Base-by-base conservation (phyloP, 495 filamentous ascomycete genomes). In the Ramalina intermedia region DNA sequence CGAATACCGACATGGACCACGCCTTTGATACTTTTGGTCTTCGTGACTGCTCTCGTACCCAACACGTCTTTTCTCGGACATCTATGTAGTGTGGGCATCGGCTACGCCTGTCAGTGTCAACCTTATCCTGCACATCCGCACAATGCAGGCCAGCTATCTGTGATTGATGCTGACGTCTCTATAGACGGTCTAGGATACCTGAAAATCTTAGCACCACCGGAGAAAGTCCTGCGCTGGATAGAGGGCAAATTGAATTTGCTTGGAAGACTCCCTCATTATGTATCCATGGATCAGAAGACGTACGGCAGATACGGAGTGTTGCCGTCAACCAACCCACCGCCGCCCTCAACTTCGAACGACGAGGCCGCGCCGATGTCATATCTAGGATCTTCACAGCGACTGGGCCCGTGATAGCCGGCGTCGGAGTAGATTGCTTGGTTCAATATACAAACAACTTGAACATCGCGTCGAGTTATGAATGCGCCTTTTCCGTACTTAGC, bases 211-310 rank as follows among this genome's bases (percentile, higher is more conserved):
- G 82, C 82, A 29, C 88, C 88, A 23, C 87, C 85, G 0, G 88
- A 94, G 58, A 80, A 79, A 67, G 64, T 81, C 23, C 67, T 94
- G 37, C 72, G 88, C 42, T 94, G 76, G 76, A 77, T 94, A 44
- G 88, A 96, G 65, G 74, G 75, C 17, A 93, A 85, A 62, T 57
- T 93, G 46, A 90, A 94, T 54, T 73, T 94, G 17, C 69, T 93
- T 3, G 84, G 79, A 13, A 72, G 85, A 49, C 64, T 94, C 36
- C 87, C 88, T 14, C 83, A 90, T 64, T 96, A 93, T 58, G 80
- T 96, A 14, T 88, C 83, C 17, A 78, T 96, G 12, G 88, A 96
- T 58, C 88, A 94, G 61, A 94, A 93, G 74, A 93, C 84, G n/a
- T 93, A 87, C 58, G 88, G 88, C n/a, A 74, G 88, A 42, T 94